Evolutionary conservation across 805 yeast species (phyloP).

Genomic region (Hermanozyma aechmeae): DNA sequence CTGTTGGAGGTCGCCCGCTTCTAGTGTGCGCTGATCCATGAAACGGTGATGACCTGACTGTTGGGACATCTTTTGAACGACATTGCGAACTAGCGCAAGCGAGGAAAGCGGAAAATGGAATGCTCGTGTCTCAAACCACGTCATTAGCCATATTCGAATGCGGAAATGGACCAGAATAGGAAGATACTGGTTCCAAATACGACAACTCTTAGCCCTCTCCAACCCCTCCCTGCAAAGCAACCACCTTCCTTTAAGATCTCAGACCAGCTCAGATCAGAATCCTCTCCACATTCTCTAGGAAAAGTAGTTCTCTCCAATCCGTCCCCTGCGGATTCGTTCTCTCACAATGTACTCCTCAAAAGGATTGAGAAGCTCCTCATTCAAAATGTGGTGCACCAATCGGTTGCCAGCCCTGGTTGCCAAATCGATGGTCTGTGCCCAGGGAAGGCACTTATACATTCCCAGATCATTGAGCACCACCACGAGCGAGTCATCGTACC

Average conservation of each 20-base stretch:
- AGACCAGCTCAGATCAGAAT: too few species aligned
- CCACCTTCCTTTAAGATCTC: too few species aligned
- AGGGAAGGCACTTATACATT: not conserved
- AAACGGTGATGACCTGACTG: constrained; percentile 93
- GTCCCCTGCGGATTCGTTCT: constrained; percentile 29
- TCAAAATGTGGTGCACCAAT: constrained; percentile 16
- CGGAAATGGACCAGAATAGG: too few species aligned
- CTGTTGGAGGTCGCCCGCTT: constrained; percentile 85
- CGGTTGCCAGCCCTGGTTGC: constrained; percentile 4
- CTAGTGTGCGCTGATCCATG: constrained; percentile 69
- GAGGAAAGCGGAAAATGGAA: too few species aligned
- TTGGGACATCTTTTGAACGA: constrained; percentile 63
- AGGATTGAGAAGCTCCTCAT: constrained; percentile 19
- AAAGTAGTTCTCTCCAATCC: constrained; percentile 35
- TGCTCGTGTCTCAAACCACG: too few species aligned
- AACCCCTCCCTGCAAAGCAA: too few species aligned
- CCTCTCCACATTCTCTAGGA: too few species aligned
- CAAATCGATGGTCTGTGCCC: constrained; percentile 4
- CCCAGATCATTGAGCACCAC: not conserved
- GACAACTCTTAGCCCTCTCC: too few species aligned
- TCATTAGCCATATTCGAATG: too few species aligned
- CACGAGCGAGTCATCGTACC: too few species aligned
- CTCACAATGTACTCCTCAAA: constrained; percentile 20
- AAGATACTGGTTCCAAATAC: too few species aligned
- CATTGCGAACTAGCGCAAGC: too few species aligned